Evolutionary conservation across 768 basidiomycete species (phyloP).

Genomic region (Tremella yokohamensis): DNA sequence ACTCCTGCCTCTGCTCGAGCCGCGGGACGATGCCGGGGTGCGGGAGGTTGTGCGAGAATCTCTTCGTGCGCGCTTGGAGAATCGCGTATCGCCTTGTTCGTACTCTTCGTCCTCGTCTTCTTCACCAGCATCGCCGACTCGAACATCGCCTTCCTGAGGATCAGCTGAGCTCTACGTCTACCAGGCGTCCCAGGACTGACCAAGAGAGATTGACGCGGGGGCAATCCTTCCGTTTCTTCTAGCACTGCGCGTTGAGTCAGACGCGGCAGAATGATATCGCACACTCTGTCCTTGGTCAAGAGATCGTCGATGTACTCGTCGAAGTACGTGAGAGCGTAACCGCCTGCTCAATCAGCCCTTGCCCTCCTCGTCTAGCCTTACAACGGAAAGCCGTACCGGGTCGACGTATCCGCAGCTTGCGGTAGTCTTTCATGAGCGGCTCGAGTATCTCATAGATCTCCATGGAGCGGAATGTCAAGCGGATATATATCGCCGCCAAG

Average conservation of each 20-base stretch:
- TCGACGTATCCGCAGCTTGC: conserved; percentile 76
- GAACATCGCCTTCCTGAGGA: neutral
- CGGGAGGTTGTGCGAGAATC: conserved; percentile 31
- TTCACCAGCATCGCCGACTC: neutral
- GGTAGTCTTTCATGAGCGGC: conserved; percentile 87
- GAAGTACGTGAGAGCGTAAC: conserved; percentile 79
- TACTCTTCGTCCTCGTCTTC: neutral
- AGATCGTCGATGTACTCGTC: conserved; percentile 87
- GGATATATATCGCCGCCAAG: conserved; percentile 85
- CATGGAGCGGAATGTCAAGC: conserved; percentile 84
- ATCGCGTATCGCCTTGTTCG: neutral
- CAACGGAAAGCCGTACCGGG: conserved; percentile 60
- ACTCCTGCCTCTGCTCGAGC: conserved; percentile 10
- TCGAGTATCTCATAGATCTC: conserved; percentile 93
- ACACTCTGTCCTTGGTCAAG: conserved; percentile 83
- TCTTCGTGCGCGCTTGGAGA: conserved; percentile 21
- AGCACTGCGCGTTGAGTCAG: conserved; percentile 76
- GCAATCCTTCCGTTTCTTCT: conserved; percentile 88
- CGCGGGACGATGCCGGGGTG: conserved; percentile 27
- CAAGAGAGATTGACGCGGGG: conserved; percentile 60
- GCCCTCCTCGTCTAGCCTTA: neutral
- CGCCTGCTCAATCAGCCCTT: conserved; percentile 56
- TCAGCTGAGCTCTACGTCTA: too few relatives aligned
- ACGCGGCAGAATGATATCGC: conserved; percentile 92
- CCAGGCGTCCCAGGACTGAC: too few relatives aligned